Evolutionary conservation across 2,329 filamentous ascomycete species (phyloP).

Genomic region (Calonectria hongkongensis): DNA sequence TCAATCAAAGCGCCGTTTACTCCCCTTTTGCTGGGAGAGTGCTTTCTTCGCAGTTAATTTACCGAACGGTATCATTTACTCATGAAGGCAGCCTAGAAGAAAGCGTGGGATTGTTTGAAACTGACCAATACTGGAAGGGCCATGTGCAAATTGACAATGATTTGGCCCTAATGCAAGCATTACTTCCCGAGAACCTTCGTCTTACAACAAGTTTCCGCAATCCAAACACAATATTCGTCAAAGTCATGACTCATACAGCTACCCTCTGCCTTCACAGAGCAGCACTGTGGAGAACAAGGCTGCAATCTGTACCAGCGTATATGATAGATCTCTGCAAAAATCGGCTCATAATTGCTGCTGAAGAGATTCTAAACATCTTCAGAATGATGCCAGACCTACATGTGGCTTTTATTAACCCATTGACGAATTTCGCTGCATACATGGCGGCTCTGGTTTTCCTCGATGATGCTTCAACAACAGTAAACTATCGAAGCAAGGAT

Average conservation of each 20-base stretch:
- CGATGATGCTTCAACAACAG: neutral
- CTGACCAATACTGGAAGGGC: slow-evolving; percentile 82
- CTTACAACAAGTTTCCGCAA: slow-evolving; percentile 79
- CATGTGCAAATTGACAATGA: slow-evolving; percentile 86
- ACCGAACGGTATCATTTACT: neutral
- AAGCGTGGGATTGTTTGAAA: neutral
- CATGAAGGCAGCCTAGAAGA: neutral
- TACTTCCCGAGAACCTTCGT: slow-evolving; percentile 81
- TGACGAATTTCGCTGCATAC: slow-evolving; percentile 6
- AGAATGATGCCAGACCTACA: neutral
- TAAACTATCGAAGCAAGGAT: neutral
- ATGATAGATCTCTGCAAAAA: slow-evolving; percentile 71
- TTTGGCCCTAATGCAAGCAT: slow-evolving; percentile 82
- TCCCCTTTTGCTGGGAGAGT: slow-evolving; percentile 11
- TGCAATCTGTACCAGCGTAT: slow-evolving; percentile 2
- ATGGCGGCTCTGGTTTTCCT: slow-evolving; percentile 11
- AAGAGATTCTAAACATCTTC: slow-evolving; percentile 1
- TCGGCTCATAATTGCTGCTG: slow-evolving; percentile 83
- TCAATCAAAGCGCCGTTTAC: neutral
- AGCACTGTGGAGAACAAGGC: slow-evolving; percentile 81
- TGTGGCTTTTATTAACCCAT: neutral
- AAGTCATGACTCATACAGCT: slow-evolving; percentile 89
- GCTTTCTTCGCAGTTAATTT: neutral
- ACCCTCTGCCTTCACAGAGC: slow-evolving; percentile 90
- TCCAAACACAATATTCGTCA: slow-evolving; percentile 83